Evolutionary conservation across 495 filamentous ascomycete genomes (phyloP), one percentile per base, ranked within the genome.

Genomic region (Chaetomium tenue): DNA sequence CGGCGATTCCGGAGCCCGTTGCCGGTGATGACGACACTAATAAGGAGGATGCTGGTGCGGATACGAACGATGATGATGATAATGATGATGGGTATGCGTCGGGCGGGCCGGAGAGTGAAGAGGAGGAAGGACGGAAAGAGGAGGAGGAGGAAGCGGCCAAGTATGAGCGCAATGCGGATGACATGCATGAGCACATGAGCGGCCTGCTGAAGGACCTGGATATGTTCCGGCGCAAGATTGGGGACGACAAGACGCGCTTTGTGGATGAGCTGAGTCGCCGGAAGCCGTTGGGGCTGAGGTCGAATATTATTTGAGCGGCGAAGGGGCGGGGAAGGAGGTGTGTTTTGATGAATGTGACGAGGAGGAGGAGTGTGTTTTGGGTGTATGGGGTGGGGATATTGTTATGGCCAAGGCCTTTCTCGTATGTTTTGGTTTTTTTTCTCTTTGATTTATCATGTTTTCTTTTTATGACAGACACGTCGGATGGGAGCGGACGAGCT

Each of bases 151-250:
- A 71, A 28, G 50, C 40, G 5, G 66, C 18, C 25, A 78, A 81
- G 30, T 82, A 82, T 67, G 81, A 84, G 69, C 78, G 82, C 2
- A 76, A 85, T 22, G 76, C 78, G 5, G 76, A 81, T 40, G 87
- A 88, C 55, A 84, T 89, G 78, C 87, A 91, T 64, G 82, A 83
- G 30, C 80, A 83, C 69, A 87, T 91, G 81, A 82, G 88, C 62
- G 85, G 87, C 52, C 76, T 94, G 60, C 77, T 96, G 61, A 83
- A 86, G 60, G 92, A 96, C 69, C 70, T 98, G 50, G 84, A 84
- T 22, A 70, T 96, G 68, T 96, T 97, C 76, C 88, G 87, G 71
- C 84, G 86, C 68, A 96, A 96, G 78, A 81, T 96, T 42, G 85
- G 81, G 18, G 90, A 93, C 66, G 94, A 98, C 63, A 84, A 83